These are phyloP conservation scores for Trichoderma koningiopsis DNA, from an alignment of 2,329 filamentous ascomycete genomes.

Conservation along the genomic window DNA sequence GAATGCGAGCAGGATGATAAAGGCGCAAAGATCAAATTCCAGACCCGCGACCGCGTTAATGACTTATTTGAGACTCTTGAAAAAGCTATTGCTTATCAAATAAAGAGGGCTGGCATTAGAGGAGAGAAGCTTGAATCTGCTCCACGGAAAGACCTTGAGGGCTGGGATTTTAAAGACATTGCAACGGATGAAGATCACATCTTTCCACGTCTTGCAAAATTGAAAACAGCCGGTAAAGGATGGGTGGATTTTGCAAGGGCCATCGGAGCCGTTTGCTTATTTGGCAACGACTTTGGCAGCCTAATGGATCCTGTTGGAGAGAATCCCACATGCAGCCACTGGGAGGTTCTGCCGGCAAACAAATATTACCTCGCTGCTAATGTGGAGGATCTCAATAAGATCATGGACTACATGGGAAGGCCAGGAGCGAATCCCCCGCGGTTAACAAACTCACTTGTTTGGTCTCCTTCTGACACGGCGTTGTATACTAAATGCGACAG, in stretches of 20 bases:
- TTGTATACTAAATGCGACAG: not conserved
- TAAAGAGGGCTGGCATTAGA: accelerated
- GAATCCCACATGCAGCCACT: not conserved
- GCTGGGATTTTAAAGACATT: not conserved
- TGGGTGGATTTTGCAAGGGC: not conserved
- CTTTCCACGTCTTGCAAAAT: not conserved
- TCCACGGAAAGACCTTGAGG: not conserved
- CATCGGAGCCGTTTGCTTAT: not conserved
- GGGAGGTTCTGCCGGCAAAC: not conserved
- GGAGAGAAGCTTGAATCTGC: not conserved
- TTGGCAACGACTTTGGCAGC: not conserved
- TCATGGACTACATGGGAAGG: not conserved
- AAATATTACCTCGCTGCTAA: not conserved
- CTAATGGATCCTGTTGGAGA: not conserved
- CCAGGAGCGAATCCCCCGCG: no score
- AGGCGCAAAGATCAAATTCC: not conserved
- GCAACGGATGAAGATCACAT: not conserved
- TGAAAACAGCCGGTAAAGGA: not conserved
- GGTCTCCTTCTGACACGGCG: not conserved
- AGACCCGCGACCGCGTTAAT: not conserved
- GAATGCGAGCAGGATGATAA: not conserved
- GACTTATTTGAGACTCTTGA: not conserved
- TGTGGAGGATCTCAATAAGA: not conserved
- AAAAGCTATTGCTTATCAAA: not conserved
- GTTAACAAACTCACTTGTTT: no score